phyloP scores from a whole-genome alignment of 2,329 filamentous ascomycete genomes.

The Colletotrichum gigasporum region DNA sequence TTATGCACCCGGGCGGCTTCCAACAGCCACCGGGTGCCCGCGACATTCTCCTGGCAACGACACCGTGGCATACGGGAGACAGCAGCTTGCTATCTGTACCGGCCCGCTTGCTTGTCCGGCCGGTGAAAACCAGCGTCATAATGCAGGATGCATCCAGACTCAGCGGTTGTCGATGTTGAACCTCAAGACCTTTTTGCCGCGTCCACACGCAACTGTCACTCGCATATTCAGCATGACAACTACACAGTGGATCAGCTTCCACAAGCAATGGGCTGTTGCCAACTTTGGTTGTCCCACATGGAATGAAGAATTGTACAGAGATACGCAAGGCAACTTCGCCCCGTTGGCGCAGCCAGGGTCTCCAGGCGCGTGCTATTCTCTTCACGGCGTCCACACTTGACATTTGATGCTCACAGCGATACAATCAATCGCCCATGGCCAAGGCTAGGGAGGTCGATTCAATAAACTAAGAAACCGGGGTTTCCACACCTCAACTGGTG shows the following conservation, averaged over 20 bases:
- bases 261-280: too few relatives aligned
- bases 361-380: neutral
- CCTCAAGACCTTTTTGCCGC: too few relatives aligned
- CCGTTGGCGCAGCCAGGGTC: neutral
- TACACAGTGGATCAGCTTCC: too few relatives aligned
- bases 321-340: too few relatives aligned
- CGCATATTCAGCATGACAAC: too few relatives aligned
- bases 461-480: neutral
- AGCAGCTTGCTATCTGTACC: neutral
- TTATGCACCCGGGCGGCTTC: neutral
- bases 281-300: too few relatives aligned
- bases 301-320: too few relatives aligned
- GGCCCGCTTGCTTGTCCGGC: neutral
- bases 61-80: neutral
- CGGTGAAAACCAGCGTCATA: too few relatives aligned
- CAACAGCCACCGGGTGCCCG: neutral
- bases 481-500: neutral
- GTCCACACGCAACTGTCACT: too few relatives aligned
- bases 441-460: neutral
- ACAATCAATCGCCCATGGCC: neutral
- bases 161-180: too few relatives aligned
- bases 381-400: neutral
- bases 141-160: too few relatives aligned
- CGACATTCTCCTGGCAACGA: neutral
- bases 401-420: neutral